phyloP scores from a whole-genome alignment of 768 basidiomycete genomes.

The Suillus sp. region DNA sequence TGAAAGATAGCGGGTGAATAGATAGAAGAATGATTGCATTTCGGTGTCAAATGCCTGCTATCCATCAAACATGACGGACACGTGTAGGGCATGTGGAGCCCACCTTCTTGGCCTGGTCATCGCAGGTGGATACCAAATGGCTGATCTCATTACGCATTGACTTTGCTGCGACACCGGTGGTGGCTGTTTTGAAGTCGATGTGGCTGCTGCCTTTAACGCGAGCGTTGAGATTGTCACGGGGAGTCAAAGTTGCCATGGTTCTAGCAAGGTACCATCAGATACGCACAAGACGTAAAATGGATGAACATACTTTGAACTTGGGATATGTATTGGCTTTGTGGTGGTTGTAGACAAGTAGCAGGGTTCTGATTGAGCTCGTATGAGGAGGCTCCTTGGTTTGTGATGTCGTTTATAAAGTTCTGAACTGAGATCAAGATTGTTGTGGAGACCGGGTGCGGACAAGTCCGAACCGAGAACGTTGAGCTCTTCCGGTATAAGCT shows the following conservation, averaged over 20 bases:
- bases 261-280: slow-evolving; percentile 30
- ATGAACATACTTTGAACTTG: slow-evolving; percentile 43
- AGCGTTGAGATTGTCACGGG: slow-evolving; percentile 70
- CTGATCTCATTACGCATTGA: slow-evolving; percentile 98
- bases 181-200: slow-evolving; percentile 98
- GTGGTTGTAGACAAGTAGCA: slow-evolving; percentile 64
- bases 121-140: slow-evolving; percentile 85
- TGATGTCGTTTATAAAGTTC: slow-evolving; percentile 66
- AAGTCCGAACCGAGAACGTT: slow-evolving; percentile 33
- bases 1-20: slow-evolving; percentile 78
- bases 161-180: slow-evolving; percentile 90
- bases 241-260: slow-evolving; percentile 58
- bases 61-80: slow-evolving; percentile 21
- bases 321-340: slow-evolving; percentile 59
- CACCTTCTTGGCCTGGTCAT: slow-evolving; percentile 80
- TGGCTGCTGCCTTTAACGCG: slow-evolving; percentile 77
- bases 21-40: slow-evolving; percentile 83
- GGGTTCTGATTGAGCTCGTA: slow-evolving; percentile 52
- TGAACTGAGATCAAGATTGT: slow-evolving; percentile 35
- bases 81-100: slow-evolving; percentile 13
- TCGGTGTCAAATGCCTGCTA: slow-evolving; percentile 71
- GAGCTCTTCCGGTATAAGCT: slow-evolving; percentile 35
- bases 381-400: slow-evolving; percentile 47
- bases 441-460: slow-evolving; percentile 33
- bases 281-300: slow-evolving; percentile 7